Conservation (phyloP, 2,329 filamentous ascomycete species). For the Penicillium sp. region DNA sequence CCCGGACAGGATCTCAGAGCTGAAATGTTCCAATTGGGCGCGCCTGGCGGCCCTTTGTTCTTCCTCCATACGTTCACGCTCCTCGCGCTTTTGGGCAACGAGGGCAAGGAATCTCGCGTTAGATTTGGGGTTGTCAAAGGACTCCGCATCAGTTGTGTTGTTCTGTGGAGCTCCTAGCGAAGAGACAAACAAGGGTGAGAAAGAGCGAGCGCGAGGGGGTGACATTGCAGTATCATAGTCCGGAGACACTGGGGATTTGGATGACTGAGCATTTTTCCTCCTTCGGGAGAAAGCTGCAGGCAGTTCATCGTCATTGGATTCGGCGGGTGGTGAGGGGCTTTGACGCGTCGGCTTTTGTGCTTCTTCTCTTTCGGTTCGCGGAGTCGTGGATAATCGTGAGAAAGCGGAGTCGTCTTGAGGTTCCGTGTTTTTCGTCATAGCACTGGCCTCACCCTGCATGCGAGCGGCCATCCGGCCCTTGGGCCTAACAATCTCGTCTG, state of each 20-base stretch:
- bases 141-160: slow-evolving; percentile 24
- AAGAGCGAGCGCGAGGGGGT: slow-evolving; percentile 28
- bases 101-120: slow-evolving; percentile 70
- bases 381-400: slow-evolving; percentile 39
- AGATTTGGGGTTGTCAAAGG: slow-evolving; percentile 35
- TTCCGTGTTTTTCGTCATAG: slow-evolving; percentile 1
- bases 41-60: slow-evolving; percentile 42
- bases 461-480: slow-evolving; percentile 66
- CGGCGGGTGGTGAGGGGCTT: slow-evolving; percentile 8
- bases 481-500: slow-evolving; percentile 57
- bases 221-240: slow-evolving; percentile 32
- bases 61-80: slow-evolving; percentile 60
- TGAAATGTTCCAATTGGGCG: slow-evolving; percentile 36
- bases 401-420: slow-evolving; percentile 39
- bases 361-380: slow-evolving; percentile 23
- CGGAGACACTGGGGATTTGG: slow-evolving; percentile 28
- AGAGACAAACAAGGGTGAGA: slow-evolving; percentile 51
- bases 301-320: slow-evolving; percentile 33
- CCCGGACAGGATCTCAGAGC: slow-evolving; percentile 48
- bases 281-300: slow-evolving; percentile 33
- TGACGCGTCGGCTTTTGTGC: slow-evolving; percentile 14
- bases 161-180: slow-evolving; percentile 25
- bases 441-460: slow-evolving; percentile 53
- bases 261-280: slow-evolving; percentile 33
- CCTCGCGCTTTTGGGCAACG: slow-evolving; percentile 71